These are phyloP conservation scores for Gymnopus androsaceus DNA, from an alignment of 1,284 basidiomycete species.

Conservation along the genomic window DNA sequence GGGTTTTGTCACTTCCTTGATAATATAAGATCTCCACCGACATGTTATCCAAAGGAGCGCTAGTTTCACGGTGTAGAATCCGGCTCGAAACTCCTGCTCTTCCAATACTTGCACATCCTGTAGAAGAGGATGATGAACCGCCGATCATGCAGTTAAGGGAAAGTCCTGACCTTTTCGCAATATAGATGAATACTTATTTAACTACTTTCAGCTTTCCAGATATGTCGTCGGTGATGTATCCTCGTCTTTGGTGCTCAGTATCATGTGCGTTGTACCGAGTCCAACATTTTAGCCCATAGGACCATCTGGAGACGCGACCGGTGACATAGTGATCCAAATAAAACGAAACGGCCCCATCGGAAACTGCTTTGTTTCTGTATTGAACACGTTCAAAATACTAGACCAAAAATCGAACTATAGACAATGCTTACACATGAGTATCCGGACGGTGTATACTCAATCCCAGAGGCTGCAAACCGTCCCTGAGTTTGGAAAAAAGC, in stretches of 20 bases:
- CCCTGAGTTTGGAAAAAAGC: slow-evolving; percentile 41
- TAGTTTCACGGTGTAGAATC: slow-evolving; percentile 6
- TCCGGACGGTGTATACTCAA: slow-evolving; percentile 39
- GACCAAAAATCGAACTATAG: slow-evolving; percentile 9
- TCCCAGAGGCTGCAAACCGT: slow-evolving; percentile 29
- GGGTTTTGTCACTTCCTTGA: slow-evolving; percentile 25
- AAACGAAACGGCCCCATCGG: slow-evolving; percentile 56
- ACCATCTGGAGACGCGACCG: slow-evolving; percentile 43
- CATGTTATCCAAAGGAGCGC: background rate
- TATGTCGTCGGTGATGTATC: slow-evolving; percentile 21
- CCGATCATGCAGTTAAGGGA: background rate
- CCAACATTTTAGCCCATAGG: slow-evolving; percentile 41
- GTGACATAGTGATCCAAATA: slow-evolving; percentile 52
- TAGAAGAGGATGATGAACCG: background rate
- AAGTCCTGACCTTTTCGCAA: slow-evolving; percentile 26
- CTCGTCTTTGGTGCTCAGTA: slow-evolving; percentile 36
- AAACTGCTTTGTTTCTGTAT: slow-evolving; percentile 56
- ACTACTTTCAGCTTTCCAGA: slow-evolving; percentile 28
- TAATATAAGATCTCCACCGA: slow-evolving; percentile 20
- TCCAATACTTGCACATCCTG: slow-evolving; percentile 37
- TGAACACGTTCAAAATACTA: background rate
- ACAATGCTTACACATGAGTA: slow-evolving; percentile 37
- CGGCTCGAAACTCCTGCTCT: slow-evolving; percentile 33
- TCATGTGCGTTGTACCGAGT: slow-evolving; percentile 32
- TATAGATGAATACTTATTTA: slow-evolving; percentile 31